Conservation (phyloP, 768 basidiomycete species). For the Mycena crocata region DNA sequence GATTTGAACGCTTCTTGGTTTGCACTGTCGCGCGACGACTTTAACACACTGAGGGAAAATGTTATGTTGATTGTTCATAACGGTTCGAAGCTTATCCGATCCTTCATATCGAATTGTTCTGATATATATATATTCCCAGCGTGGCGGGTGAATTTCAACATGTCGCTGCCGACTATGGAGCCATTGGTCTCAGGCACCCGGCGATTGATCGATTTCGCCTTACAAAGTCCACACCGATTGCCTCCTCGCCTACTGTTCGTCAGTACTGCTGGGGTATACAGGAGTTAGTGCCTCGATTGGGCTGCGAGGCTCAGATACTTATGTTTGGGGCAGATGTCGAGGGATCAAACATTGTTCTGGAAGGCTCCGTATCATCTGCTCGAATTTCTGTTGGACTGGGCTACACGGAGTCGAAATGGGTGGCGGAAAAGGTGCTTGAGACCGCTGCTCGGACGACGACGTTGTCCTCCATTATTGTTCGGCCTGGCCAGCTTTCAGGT, state of each 20-base stretch:
- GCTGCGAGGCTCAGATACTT: not conserved
- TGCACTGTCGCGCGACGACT: slow-evolving; percentile 29
- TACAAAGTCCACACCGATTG: slow-evolving; percentile 35
- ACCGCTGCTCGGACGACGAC: slow-evolving; percentile 41
- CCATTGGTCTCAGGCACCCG: slow-evolving; percentile 43
- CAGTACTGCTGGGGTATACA: slow-evolving; percentile 46
- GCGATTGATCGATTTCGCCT: slow-evolving; percentile 47
- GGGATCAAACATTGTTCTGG: slow-evolving; percentile 36
- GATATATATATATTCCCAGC: slow-evolving; percentile 32
- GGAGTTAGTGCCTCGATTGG: slow-evolving; percentile 38
- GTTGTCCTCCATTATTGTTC: slow-evolving; percentile 48
- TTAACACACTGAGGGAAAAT: slow-evolving; percentile 25
- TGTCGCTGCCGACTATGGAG: slow-evolving; percentile 45
- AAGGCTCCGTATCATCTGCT: slow-evolving; percentile 39
- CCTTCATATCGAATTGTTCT: not conserved
- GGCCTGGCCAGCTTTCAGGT: slow-evolving; percentile 58
- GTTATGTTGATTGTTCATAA: slow-evolving; percentile 48
- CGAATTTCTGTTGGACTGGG: slow-evolving; percentile 46
- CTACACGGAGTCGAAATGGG: slow-evolving; percentile 57
- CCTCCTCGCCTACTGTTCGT: slow-evolving; percentile 47
- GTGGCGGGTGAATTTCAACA: slow-evolving; percentile 51
- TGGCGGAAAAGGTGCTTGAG: slow-evolving; percentile 49
- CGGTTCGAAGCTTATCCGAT: slow-evolving; percentile 35
- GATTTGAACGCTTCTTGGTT: slow-evolving; percentile 27
- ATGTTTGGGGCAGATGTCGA: slow-evolving; percentile 17